These are phyloP conservation scores for Immersiporthe knoxdaviesiana DNA, from an alignment of 2,329 filamentous ascomycete species.

Conservation along the genomic window DNA sequence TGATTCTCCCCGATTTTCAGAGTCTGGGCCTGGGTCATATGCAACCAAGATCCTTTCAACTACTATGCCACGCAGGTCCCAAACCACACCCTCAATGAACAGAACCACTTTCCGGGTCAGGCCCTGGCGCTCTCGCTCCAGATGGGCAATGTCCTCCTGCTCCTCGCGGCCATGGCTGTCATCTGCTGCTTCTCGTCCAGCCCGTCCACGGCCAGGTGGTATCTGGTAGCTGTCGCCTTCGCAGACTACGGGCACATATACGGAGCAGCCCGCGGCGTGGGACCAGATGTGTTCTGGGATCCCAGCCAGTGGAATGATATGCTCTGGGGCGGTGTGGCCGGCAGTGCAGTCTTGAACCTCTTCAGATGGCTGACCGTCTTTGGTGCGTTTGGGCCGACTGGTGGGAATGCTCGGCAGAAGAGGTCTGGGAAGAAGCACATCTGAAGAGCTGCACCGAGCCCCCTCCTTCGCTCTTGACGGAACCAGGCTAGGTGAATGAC, in stretches of 20 bases:
- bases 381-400: conserved; percentile 34
- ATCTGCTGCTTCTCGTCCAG: conserved; percentile 38
- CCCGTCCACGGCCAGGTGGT: conserved; percentile 33
- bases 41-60: conserved; percentile 33
- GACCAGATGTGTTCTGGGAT: conserved; percentile 35
- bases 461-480: not conserved
- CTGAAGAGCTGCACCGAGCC: not conserved
- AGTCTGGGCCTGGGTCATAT: conserved; percentile 30
- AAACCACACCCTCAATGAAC: conserved; percentile 27
- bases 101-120: conserved; percentile 31
- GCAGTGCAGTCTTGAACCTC: conserved; percentile 36
- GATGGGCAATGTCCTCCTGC: conserved; percentile 39
- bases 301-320: conserved; percentile 37
- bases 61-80: conserved; percentile 38
- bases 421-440: conserved; percentile 5
- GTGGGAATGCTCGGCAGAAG: not conserved
- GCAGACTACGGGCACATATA: conserved; percentile 43
- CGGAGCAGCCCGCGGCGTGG: conserved; percentile 38
- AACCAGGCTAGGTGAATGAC: not conserved
- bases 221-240: conserved; percentile 37
- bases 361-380: conserved; percentile 35
- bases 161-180: conserved; percentile 38
- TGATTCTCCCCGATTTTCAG: conserved; percentile 13
- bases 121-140: conserved; percentile 35
- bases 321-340: conserved; percentile 36